Evolutionary conservation across 495 filamentous ascomycete genomes (phyloP).

Genomic region (Daldinia vernicosa): DNA sequence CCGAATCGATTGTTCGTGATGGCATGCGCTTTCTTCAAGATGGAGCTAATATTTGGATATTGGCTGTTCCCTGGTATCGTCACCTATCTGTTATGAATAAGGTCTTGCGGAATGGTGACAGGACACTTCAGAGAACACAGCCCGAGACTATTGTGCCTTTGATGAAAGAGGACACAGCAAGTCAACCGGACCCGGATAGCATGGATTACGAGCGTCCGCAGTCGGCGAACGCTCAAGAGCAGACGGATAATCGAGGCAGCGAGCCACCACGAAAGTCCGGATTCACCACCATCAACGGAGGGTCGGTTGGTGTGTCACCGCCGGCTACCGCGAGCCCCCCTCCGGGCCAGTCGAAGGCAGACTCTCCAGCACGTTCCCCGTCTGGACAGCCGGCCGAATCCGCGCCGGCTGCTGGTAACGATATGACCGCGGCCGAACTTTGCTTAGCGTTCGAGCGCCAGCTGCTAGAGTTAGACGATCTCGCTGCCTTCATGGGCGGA

Average conservation of each 20-base stretch:
- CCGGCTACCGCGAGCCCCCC: constrained; percentile 56
- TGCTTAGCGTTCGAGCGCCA: constrained; percentile 60
- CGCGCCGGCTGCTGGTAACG: constrained; percentile 40
- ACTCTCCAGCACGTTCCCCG: constrained; percentile 52
- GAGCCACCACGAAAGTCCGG: constrained; percentile 59
- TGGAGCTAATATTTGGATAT: constrained; percentile 58
- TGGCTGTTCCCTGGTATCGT: constrained; percentile 60
- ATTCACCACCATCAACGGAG: constrained; percentile 61
- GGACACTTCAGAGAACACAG: constrained; percentile 26
- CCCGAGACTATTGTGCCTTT: constrained; percentile 48
- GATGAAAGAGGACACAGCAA: constrained; percentile 56
- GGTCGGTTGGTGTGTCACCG: constrained; percentile 52
- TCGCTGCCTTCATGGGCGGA: constrained; percentile 63
- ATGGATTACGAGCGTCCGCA: constrained; percentile 57
- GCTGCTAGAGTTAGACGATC: constrained; percentile 59
- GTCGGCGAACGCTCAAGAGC: constrained; percentile 41
- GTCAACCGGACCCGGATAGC: constrained; percentile 54
- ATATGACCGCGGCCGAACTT: constrained; percentile 61
- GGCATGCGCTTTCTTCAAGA: constrained; percentile 59
- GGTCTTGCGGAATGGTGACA: constrained; percentile 55
- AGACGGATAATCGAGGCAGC: constrained; percentile 50
- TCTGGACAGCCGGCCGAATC: constrained; percentile 40
- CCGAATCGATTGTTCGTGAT: constrained; percentile 57
- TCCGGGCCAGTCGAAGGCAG: constrained; percentile 45
- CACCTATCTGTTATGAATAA: constrained; percentile 62